Evolutionary conservation across 2,329 filamentous ascomycete genomes (phyloP).

Genomic region (Ophiosphaerella herpotricha): DNA sequence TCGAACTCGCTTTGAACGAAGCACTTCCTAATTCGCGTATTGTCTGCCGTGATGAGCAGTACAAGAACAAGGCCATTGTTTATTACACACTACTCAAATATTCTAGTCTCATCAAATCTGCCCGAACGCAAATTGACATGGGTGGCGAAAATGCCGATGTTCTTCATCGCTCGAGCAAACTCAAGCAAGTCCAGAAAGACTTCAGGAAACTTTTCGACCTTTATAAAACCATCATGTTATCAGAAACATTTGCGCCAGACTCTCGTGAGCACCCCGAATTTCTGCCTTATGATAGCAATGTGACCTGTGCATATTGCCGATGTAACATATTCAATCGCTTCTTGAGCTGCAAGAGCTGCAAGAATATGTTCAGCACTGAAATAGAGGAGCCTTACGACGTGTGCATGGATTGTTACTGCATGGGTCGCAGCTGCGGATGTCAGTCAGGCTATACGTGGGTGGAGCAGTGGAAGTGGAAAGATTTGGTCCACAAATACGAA

Average conservation of each 20-base stretch:
- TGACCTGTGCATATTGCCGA: slow-evolving; percentile 94
- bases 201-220: slow-evolving; percentile 80
- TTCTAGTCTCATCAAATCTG: slow-evolving; percentile 60
- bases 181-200: slow-evolving; percentile 76
- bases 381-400: slow-evolving; percentile 90
- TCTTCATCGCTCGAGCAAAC: slow-evolving; percentile 52
- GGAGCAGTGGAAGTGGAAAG: slow-evolving; percentile 87
- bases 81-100: slow-evolving; percentile 88
- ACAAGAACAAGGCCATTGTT: slow-evolving; percentile 96
- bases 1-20: slow-evolving; percentile 83
- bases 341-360: slow-evolving; percentile 85
- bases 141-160: slow-evolving; percentile 43
- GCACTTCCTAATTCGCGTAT: slow-evolving; percentile 86
- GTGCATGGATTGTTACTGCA: slow-evolving; percentile 98
- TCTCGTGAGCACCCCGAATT: slow-evolving; percentile 73
- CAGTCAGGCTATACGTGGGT: slow-evolving; percentile 86
- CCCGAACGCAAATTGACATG: slow-evolving; percentile 60
- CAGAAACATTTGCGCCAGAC: slow-evolving; percentile 79
- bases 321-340: slow-evolving; percentile 98
- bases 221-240: slow-evolving; percentile 77
- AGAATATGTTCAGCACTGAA: slow-evolving; percentile 67
- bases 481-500: slow-evolving; percentile 78
- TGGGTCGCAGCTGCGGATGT: slow-evolving; percentile 91
- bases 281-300: slow-evolving; percentile 82
- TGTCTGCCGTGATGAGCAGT: slow-evolving; percentile 96